Evolutionary conservation across 768 basidiomycete genomes (phyloP).

Genomic region (Rubroboletus pulcherrimus): DNA sequence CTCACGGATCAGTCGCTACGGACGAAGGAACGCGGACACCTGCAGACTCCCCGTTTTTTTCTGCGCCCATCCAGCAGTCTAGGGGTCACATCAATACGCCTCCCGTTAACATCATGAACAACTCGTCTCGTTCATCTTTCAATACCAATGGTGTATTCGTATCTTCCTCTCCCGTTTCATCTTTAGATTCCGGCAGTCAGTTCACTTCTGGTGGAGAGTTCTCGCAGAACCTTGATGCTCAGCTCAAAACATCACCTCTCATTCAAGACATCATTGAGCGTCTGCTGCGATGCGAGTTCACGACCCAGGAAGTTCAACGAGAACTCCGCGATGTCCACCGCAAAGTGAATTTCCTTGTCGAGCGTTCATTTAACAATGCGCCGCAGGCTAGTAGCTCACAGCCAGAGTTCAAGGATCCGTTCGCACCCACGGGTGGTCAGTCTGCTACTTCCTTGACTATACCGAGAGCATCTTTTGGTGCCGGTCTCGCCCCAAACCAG

Average conservation of each 20-base stretch:
- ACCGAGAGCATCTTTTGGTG: constrained; percentile 60
- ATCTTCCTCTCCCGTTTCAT: constrained; percentile 76
- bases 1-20: constrained; percentile 33
- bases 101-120: constrained; percentile 37
- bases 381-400: constrained; percentile 31
- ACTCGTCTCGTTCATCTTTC: constrained; percentile 39
- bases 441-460: constrained; percentile 36
- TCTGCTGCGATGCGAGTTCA: constrained; percentile 64
- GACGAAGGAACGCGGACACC: constrained; percentile 26
- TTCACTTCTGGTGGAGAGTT: constrained; percentile 48
- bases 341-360: constrained; percentile 74
- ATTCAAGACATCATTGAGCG: constrained; percentile 76
- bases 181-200: constrained; percentile 70
- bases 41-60: constrained; percentile 37
- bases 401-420: constrained; percentile 84
- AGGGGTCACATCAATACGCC: constrained; percentile 44
- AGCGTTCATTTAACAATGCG: constrained; percentile 48
- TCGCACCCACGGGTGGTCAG: constrained; percentile 44
- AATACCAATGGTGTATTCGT: constrained; percentile 44
- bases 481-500: constrained; percentile 72
- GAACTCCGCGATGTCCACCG: constrained; percentile 71
- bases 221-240: constrained; percentile 56
- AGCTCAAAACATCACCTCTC: constrained; percentile 71
- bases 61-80: constrained; percentile 35
- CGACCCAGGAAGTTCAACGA: constrained; percentile 67